Percentiles rank a stretch among this genome's conserved stretches.
These are phyloP conservation scores for Diaporthe vexans DNA, from an alignment of 2,329 filamentous ascomycete species.

Conservation along the genomic window DNA sequence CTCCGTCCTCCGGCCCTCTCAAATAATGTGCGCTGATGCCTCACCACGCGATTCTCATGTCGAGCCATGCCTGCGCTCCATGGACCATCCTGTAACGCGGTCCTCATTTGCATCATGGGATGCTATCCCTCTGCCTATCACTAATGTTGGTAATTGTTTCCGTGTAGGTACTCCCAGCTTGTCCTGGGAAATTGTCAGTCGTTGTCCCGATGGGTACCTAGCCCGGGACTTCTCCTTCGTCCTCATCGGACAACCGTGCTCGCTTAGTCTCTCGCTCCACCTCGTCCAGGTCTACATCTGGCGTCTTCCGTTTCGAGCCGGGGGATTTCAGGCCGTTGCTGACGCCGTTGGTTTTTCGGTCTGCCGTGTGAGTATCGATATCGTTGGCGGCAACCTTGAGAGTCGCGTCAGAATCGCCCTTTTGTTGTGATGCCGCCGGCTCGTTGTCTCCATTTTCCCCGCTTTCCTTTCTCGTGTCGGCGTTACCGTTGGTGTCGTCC, in stretches of 20 bases:
- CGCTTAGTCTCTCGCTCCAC: constrained; percentile 45
- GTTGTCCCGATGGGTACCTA: not conserved
- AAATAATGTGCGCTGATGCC: not conserved
- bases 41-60: not conserved
- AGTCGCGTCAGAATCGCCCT: constrained; percentile 50
- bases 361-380: constrained; percentile 45
- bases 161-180: not conserved
- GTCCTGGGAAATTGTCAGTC: not conserved
- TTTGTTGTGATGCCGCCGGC: constrained; percentile 35
- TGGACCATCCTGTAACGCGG: not conserved
- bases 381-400: constrained; percentile 53
- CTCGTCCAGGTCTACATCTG: constrained; percentile 45
- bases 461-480: constrained; percentile 39
- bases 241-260: constrained; percentile 45
- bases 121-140: not conserved
- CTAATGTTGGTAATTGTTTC: not conserved
- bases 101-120: not conserved
- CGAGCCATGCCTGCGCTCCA: not conserved
- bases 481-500: constrained; percentile 54
- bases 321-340: constrained; percentile 47
- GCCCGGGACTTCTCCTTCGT: constrained; percentile 46
- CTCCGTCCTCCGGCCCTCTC: not conserved
- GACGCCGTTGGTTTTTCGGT: constrained; percentile 41
- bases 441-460: constrained; percentile 34
- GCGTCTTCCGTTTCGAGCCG: constrained; percentile 48